phyloP scores from a whole-genome alignment of 495 filamentous ascomycete genomes.

The Daldinia caldariorum region DNA sequence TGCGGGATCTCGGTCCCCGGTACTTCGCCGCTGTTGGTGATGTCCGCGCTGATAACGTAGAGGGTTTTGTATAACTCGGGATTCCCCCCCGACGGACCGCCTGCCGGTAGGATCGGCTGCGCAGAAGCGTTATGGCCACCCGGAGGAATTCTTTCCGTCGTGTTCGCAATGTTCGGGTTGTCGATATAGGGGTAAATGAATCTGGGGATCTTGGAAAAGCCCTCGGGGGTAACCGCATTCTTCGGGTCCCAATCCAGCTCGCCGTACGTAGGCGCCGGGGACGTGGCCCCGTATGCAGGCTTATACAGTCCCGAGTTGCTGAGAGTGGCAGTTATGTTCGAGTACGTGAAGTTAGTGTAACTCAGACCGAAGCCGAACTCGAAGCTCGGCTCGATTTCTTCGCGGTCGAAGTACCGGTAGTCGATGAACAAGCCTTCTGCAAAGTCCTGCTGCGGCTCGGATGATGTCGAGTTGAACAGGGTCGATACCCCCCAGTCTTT shows the following conservation, averaged over 20 bases:
- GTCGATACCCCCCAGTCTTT: constrained; percentile 60
- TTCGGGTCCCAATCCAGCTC: constrained; percentile 39
- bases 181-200: constrained; percentile 55
- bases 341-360: constrained; percentile 57
- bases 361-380: constrained; percentile 64
- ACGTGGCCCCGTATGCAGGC: constrained; percentile 41
- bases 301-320: constrained; percentile 30
- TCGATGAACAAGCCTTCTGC: constrained; percentile 63
- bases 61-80: constrained; percentile 61
- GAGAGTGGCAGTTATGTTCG: constrained; percentile 37
- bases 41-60: constrained; percentile 55
- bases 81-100: constrained; percentile 85
- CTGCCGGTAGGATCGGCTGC: constrained; percentile 71
- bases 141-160: constrained; percentile 63
- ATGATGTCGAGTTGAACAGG: constrained; percentile 47
- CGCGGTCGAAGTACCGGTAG: constrained; percentile 62
- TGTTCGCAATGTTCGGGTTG: constrained; percentile 40
- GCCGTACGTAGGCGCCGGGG: constrained; percentile 49
- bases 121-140: constrained; percentile 70
- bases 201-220: constrained; percentile 51
- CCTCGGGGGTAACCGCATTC: constrained; percentile 50
- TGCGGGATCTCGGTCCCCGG: constrained; percentile 68
- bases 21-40: constrained; percentile 64
- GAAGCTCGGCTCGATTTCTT: constrained; percentile 56
- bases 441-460: constrained; percentile 53